Evolutionary conservation across 2,329 filamentous ascomycete species (phyloP), one percentile per base, ranked within the genome.

Genomic region (Verticillium alfalfae): DNA sequence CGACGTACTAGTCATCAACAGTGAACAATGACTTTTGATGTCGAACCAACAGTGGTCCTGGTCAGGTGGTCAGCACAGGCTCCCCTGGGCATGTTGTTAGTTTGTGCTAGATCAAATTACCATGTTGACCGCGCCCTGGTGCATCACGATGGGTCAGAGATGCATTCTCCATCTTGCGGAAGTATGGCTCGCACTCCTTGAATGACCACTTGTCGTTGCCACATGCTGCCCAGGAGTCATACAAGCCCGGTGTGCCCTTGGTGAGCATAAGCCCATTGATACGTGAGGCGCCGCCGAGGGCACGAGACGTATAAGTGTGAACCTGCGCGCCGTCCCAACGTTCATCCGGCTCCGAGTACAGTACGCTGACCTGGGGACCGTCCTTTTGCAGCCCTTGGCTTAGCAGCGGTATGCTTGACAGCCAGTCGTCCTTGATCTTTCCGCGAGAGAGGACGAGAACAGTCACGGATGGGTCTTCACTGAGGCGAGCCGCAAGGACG

Each of bases 401-500:
- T 2, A 72, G 31, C 2, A 76, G 69, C 2, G 74, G 74, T 12
- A 73, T 68, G 41, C 73, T 69, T 1, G 68, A 69, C 5, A 71
- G 49, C 34, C 66, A 62, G 57, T 65, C 66, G 62, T 76, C 73
- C 31, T 65, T 64, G 12, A 71, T 66, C 10, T 61, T 66, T 37
- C 73, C 73, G 36, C 70, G 72, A 63, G 78, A 75, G 12, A 79
- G 61, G 4, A 79, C 67, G 1, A 79, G 70, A 4, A 81, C 74
- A 1, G 67, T 70, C 16, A 73, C 69, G n/a, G 67, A 61, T 9
- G 70, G 70, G 60, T 76, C 71, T 61, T 78, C 75, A 15, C 71
- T 74, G 1, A 83, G 71, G 41, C 79, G 75, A 26, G 76, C 76
- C 4, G 79, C 80, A 58, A 82, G 63, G 2, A 78, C 77, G 68